Evolutionary conservation across 2,329 filamentous ascomycete genomes (phyloP).

Genomic region (Mycosphaerella arachidis): DNA sequence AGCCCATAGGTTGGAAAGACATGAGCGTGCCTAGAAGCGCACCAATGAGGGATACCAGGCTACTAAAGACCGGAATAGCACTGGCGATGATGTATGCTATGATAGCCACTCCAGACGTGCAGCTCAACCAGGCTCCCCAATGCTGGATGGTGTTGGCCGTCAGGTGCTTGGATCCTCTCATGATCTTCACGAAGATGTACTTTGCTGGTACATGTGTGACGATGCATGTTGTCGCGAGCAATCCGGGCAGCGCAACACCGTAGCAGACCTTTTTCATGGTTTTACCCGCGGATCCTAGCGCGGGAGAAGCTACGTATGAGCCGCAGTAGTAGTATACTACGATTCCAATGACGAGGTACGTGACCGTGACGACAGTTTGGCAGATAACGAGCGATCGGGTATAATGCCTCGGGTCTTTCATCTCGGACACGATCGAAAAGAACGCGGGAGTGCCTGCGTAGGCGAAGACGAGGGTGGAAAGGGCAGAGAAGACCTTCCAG

Average conservation of each 20-base stretch:
- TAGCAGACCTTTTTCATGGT: constrained; percentile 45
- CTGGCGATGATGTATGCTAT: constrained; percentile 27
- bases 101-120: constrained; percentile 16
- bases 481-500: constrained; percentile 13
- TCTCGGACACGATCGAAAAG: constrained; percentile 39
- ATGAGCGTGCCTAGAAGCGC: constrained; percentile 26
- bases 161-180: constrained; percentile 22
- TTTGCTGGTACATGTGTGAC: constrained; percentile 25
- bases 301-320: constrained; percentile 45
- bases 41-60: constrained; percentile 25
- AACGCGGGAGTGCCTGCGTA: constrained; percentile 24
- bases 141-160: constrained; percentile 15
- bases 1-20: constrained; percentile 32
- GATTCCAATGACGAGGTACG: constrained; percentile 37
- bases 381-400: constrained; percentile 32
- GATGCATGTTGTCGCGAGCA: constrained; percentile 19
- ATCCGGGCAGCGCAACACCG: constrained; percentile 31
- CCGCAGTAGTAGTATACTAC: constrained; percentile 48
- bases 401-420: constrained; percentile 35
- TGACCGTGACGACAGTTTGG: constrained; percentile 15
- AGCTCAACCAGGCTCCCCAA: constrained; percentile 18
- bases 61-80: constrained; percentile 25
- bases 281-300: constrained; percentile 44
- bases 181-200: constrained; percentile 21
- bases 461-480: constrained; percentile 12